Base-by-base conservation (phyloP, 2,329 filamentous ascomycete genomes). In the Cladophialophora psammophila region DNA sequence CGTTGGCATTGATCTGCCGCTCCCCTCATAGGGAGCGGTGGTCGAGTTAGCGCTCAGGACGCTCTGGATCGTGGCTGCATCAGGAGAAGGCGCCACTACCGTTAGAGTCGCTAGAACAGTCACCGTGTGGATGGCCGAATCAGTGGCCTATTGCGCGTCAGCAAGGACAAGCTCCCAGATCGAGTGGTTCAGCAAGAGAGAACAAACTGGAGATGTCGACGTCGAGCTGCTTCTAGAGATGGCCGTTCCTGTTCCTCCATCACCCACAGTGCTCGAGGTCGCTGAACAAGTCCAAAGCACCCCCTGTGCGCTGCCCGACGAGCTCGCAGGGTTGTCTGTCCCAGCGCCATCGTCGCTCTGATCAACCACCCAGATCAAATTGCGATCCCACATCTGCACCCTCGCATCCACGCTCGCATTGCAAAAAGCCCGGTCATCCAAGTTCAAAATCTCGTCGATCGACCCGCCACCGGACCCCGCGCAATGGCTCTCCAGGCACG, bases 361-460 rank as follows among this genome's bases (percentile, higher is more conserved):
- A 13, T 10, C 45, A 31, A 50, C 18, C 18, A 31, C 45, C 45
- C 45, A 50, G 45, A 31, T 31, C 9, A 50, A 8, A 31, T 50
- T 50, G 45, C 45, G 18, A 12, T 26, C 45, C 45, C 45, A 50
- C 45, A 50, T 50, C 45, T 50, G 45, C 45, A 50, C 45, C 1
- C 3, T 26, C 8, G 18, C 45, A 3, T 18, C 45, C 7, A 50
- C 45, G 45, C 20, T 50, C 3, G 18, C 20, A 12, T 50, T 50
- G 45, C 45, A 50, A 10, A 50, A 50, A 3, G 26, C 45, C 3
- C 18, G 18, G 10, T 50, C 45, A 50, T 50, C 26, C 8, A 50
- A 18, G 3, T 3, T 10, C 45, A 50, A 7, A 31, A 15, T 31
- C 8, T 15, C 45, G n/a, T 50, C 45, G 45, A 50, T 20, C 1